A percentile compares a stretch with the other conserved stretches of the same genome.
Conservation (phyloP, 73 alveolate species). For the Symbiodinium pilosum region DNA sequence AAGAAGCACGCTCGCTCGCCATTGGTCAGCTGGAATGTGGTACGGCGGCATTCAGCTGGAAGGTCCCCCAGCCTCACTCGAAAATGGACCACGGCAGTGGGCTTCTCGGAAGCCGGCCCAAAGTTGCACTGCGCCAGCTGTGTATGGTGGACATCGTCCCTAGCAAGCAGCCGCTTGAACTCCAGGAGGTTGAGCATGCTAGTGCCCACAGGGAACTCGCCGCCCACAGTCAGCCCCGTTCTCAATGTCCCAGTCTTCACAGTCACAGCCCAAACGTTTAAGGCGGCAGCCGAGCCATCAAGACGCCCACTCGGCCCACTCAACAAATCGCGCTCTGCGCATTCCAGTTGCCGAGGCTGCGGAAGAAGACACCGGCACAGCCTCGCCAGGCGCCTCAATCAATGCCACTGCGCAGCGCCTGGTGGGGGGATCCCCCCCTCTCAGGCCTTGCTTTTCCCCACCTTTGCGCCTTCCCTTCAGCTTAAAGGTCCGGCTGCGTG, state of each 20-base stretch:
- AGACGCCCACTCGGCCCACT: not conserved
- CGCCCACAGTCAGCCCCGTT: not conserved
- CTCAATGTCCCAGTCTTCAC: not conserved
- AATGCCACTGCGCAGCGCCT: too few relatives aligned
- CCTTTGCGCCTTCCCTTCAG: not conserved
- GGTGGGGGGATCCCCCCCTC: not conserved
- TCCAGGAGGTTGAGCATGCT: slow-evolving; percentile 27
- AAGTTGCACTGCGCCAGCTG: not conserved
- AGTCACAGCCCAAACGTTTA: not conserved
- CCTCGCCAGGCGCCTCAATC: not conserved
- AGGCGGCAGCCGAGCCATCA: not conserved
- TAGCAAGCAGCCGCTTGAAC: not conserved
- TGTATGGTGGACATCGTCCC: not conserved
- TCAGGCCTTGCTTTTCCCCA: slow-evolving; percentile 1
- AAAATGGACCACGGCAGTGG: not conserved
- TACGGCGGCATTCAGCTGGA: not conserved
- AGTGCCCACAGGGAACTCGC: slow-evolving; percentile 7
- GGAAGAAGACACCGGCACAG: not conserved
- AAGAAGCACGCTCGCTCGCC: not conserved
- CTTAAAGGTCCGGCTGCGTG: not conserved
- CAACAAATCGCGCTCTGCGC: not conserved
- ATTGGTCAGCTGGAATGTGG: not conserved
- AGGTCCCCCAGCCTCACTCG: not conserved
- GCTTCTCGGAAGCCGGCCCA: slow-evolving; percentile 19
- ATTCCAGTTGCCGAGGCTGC: too few relatives aligned